Percentiles rank a stretch among this genome's conserved stretches.
phyloP scores from a whole-genome alignment of 345 rosid genomes.

The Mercurialis annua region DNA sequence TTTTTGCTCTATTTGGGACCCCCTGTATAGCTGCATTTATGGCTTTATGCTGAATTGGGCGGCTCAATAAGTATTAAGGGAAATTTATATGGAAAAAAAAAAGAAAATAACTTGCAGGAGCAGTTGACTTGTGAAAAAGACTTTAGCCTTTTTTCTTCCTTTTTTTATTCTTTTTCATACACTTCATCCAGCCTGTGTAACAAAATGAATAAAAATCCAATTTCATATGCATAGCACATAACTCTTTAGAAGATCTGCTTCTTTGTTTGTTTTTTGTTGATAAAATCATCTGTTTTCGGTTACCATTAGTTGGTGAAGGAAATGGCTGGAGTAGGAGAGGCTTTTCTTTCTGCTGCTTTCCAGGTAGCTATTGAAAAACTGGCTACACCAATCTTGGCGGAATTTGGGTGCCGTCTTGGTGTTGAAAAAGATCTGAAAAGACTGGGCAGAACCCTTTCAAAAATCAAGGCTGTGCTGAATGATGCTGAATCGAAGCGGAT shows the following conservation, averaged over 20 bases:
- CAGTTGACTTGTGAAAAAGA: neutral
- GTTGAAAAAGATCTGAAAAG: constrained; percentile 14
- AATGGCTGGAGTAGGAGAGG: constrained; percentile 5
- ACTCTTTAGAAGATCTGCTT: neutral
- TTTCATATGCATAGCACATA: neutral
- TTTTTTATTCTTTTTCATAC: neutral
- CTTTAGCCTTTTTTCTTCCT: neutral
- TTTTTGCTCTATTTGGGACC: too few relatives aligned
- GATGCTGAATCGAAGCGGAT: constrained; percentile 26
- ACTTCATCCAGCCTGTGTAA: neutral
- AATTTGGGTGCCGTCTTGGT: constrained; percentile 6
- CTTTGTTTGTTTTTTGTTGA: too few relatives aligned
- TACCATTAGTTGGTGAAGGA: neutral
- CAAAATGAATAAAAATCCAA: neutral
- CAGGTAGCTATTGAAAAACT: constrained; percentile 14
- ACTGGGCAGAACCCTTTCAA: constrained; percentile 3
- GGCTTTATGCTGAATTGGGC: too few relatives aligned
- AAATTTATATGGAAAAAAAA: neutral
- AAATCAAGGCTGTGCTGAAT: constrained; percentile 20
- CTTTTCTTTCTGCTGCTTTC: constrained; percentile 17
- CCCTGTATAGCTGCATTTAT: too few relatives aligned
- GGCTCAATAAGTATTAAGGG: too few relatives aligned
- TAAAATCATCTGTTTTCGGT: neutral
- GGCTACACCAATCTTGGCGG: constrained; percentile 9
- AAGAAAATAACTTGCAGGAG: neutral